phyloP scores from a whole-genome alignment of 1,139 yeast genomes.

The Kodamaea fungicola region DNA sequence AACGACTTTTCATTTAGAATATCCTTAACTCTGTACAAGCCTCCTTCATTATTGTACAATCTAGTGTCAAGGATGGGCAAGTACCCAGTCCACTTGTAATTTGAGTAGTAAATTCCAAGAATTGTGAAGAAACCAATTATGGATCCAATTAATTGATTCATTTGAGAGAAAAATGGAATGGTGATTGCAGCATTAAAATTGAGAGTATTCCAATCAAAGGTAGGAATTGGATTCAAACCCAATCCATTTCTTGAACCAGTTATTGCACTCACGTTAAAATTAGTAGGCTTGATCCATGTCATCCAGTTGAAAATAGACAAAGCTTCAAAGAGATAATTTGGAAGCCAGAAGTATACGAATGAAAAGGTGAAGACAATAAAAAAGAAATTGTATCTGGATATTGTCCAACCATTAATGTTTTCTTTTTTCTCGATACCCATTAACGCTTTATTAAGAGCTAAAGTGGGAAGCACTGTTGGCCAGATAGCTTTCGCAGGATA shows the following conservation, averaged over 20 bases:
- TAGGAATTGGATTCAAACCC: slow-evolving; percentile 17
- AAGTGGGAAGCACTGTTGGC: slow-evolving; percentile 17
- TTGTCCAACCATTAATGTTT: slow-evolving; percentile 17
- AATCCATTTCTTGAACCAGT: slow-evolving; percentile 15
- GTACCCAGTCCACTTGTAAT: slow-evolving; percentile 14
- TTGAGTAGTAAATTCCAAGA: slow-evolving; percentile 14
- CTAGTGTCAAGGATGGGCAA: slow-evolving; percentile 14
- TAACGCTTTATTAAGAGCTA: slow-evolving; percentile 19
- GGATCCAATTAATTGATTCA: slow-evolving; percentile 13
- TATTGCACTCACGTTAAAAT: slow-evolving; percentile 14
- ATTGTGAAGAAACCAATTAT: slow-evolving; percentile 12
- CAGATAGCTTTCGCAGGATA: slow-evolving; percentile 15
- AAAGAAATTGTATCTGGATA: slow-evolving; percentile 15
- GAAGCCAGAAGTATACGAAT: slow-evolving; percentile 18
- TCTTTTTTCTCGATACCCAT: slow-evolving; percentile 14
- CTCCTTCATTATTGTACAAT: slow-evolving; percentile 14
- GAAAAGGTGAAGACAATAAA: slow-evolving; percentile 10
- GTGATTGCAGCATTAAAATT: slow-evolving; percentile 7
- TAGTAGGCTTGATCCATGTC: slow-evolving; percentile 19
- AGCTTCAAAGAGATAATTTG: slow-evolving; percentile 16
- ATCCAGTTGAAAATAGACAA: slow-evolving; percentile 18
- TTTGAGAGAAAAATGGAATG: slow-evolving; percentile 13
- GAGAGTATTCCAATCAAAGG: slow-evolving; percentile 18
- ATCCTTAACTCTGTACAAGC: slow-evolving; percentile 9
- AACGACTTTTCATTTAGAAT: slow-evolving; percentile 10